Conservation (phyloP, 805 yeast species). For the Myxozyma sirexii region DNA sequence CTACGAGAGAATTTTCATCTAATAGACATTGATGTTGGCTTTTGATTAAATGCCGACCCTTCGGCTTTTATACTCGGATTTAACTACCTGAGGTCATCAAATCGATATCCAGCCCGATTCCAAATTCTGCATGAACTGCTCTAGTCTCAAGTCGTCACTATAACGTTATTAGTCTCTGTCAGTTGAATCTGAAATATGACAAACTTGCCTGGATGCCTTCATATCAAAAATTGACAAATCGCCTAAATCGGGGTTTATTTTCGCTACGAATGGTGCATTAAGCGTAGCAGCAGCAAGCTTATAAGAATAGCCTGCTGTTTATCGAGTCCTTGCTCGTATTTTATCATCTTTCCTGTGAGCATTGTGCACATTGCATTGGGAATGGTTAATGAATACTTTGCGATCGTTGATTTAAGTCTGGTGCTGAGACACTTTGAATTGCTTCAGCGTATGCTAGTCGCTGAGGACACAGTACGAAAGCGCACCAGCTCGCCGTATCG, state of each 20-base stretch:
- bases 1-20: no score
- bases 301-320: neutral
- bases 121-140: constrained; percentile 28
- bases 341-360: neutral
- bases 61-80: neutral
- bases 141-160: constrained; percentile 19
- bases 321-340: neutral
- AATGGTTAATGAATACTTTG: neutral
- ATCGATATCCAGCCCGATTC: constrained; percentile 20
- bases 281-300: neutral
- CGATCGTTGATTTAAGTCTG: neutral
- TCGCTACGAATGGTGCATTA: neutral
- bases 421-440: no score
- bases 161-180: neutral
- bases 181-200: neutral
- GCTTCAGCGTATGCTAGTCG: neutral
- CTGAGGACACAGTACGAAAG: constrained; percentile 1
- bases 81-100: constrained; percentile 6
- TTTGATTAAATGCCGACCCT: neutral
- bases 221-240: constrained; percentile 19
- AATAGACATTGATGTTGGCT: no score
- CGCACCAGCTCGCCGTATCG: constrained; percentile 13
- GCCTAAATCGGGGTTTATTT: neutral
- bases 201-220: constrained; percentile 18
- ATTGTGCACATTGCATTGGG: neutral